phyloP scores from a whole-genome alignment of 164 flowering plant species.

The Umbellularia californica region DNA sequence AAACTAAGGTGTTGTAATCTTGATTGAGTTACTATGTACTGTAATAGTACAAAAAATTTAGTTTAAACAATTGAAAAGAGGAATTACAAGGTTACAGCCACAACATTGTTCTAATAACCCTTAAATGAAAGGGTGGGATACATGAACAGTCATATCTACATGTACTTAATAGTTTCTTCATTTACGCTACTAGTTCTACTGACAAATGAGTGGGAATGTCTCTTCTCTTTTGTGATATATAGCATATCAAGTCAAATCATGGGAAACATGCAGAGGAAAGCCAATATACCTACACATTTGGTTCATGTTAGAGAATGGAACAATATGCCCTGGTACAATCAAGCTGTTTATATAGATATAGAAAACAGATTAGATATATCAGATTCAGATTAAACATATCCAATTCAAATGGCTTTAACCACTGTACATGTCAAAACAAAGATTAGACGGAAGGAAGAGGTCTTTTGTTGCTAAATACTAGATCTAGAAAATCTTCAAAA shows the following conservation, averaged over 20 bases:
- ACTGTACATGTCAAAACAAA: neutral
- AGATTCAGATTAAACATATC: neutral
- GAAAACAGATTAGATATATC: neutral
- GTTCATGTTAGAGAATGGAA: neutral
- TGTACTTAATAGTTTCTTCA: too few species aligned
- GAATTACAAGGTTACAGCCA: neutral
- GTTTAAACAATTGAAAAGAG: too few species aligned
- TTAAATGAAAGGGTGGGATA: too few species aligned
- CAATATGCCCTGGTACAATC: neutral
- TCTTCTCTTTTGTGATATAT: too few species aligned
- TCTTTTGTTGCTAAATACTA: too few species aligned
- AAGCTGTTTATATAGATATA: too few species aligned
- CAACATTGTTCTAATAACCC: neutral
- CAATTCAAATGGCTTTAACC: neutral
- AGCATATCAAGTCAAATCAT: neutral
- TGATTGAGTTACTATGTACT: neutral
- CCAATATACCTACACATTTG: too few species aligned
- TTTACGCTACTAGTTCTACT: too few species aligned
- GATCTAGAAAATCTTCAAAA: neutral
- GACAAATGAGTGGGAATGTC: too few species aligned
- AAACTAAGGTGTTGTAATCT: neutral
- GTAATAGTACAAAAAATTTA: neutral
- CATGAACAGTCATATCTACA: too few species aligned
- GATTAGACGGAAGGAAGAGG: neutral
- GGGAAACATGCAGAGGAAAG: neutral